Conservation (phyloP, 1,139 yeast species). For the Meyerozyma carpophila region DNA sequence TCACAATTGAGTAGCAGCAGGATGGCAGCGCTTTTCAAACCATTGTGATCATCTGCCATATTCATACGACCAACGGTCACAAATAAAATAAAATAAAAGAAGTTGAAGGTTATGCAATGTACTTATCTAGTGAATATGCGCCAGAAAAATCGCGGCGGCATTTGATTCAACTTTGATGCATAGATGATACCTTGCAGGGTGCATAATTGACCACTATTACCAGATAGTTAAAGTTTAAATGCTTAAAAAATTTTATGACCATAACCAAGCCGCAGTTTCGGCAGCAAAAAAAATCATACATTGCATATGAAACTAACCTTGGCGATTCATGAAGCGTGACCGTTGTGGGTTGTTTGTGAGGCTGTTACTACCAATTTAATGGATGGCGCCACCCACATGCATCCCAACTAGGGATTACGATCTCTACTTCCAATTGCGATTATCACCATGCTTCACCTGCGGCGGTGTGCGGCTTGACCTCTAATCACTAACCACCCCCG, state of each 20-base stretch:
- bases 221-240: neutral
- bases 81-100: neutral
- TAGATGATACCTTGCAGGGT: conserved; percentile 1
- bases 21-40: neutral
- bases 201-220: neutral
- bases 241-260: neutral
- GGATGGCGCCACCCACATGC: too few species aligned
- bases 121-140: neutral
- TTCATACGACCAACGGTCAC: neutral
- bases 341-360: too few species aligned
- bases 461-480: neutral
- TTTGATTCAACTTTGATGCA: neutral
- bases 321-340: too few species aligned
- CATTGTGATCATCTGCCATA: neutral
- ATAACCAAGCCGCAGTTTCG: neutral
- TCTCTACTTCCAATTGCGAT: too few species aligned
- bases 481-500: neutral
- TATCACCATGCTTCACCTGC: neutral
- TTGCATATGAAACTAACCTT: too few species aligned
- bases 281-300: neutral
- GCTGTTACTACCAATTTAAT: too few species aligned
- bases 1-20: neutral
- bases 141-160: neutral
- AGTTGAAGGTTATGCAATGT: neutral
- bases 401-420: too few species aligned